Percentiles rank a stretch among this genome's conserved stretches.
Evolutionary conservation across 257 asterid species (phyloP).

Genomic region (Echites panduratus): DNA sequence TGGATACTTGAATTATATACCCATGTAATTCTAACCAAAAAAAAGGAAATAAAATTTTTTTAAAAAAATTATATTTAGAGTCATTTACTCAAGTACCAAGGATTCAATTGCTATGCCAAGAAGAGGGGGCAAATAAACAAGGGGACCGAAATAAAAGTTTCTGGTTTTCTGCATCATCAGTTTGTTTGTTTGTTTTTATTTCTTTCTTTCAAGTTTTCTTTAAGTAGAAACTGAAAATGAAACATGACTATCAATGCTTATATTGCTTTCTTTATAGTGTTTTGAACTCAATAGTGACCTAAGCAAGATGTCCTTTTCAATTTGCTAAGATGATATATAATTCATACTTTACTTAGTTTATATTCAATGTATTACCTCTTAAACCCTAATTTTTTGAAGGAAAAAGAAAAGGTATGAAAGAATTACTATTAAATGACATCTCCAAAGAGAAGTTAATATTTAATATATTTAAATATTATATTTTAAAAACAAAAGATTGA

Average conservation of each 20-base stretch:
- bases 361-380: too few relatives aligned
- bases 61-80: too few relatives aligned
- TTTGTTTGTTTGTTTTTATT: not conserved
- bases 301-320: not conserved
- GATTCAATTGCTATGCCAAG: not conserved
- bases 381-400: too few relatives aligned
- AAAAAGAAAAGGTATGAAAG: too few relatives aligned
- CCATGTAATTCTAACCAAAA: not conserved
- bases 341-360: not conserved
- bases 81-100: too few relatives aligned
- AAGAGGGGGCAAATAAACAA: not conserved
- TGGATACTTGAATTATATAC: too few relatives aligned
- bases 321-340: too few relatives aligned
- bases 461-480: too few relatives aligned
- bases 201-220: not conserved
- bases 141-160: not conserved
- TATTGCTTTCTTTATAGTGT: not conserved
- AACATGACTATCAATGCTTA: not conserved
- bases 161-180: not conserved
- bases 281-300: not conserved
- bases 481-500: too few relatives aligned
- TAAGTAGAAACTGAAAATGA: conserved; percentile 1
- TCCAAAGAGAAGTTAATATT: too few relatives aligned
- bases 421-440: too few relatives aligned
- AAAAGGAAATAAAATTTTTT: too few relatives aligned